phyloP scores from a whole-genome alignment of 208 protist species.

The Trypanosoma mega region DNA sequence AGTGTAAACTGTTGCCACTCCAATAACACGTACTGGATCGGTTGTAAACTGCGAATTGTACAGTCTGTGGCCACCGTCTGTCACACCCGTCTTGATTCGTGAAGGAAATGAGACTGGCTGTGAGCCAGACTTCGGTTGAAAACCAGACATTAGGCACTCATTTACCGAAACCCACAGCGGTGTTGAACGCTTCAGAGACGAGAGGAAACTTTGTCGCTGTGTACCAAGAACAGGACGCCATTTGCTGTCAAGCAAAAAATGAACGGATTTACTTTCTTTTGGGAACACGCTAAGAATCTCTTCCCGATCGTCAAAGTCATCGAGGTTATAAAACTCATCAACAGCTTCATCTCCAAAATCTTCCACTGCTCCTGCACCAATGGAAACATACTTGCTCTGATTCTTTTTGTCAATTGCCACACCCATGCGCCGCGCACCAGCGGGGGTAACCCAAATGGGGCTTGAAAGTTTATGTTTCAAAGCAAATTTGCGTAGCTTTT shows the following conservation, averaged over 20 bases:
- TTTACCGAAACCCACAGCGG: conserved; percentile 89
- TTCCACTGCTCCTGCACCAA: conserved; percentile 61
- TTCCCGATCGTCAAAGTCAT: conserved; percentile 63
- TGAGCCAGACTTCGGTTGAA: conserved; percentile 47
- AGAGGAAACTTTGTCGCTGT: conserved; percentile 73
- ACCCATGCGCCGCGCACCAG: conserved; percentile 52
- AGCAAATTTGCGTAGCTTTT: conserved; percentile 64
- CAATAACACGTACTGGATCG: conserved; percentile 85
- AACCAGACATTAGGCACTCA: conserved; percentile 89
- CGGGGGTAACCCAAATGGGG: conserved; percentile 80
- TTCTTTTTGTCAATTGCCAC: conserved; percentile 61
- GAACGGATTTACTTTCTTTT: conserved; percentile 74
- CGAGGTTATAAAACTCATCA: conserved; percentile 87
- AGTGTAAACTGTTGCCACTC: conserved; percentile 66
- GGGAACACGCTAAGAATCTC: conserved; percentile 83
- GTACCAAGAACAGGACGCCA: conserved; percentile 87
- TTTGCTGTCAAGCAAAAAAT: conserved; percentile 89
- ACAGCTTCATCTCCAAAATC: conserved; percentile 34
- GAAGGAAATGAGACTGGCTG: conserved; percentile 36
- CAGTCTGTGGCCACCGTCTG: conserved; percentile 38
- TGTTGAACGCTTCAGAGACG: conserved; percentile 45
- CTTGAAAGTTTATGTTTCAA: conserved; percentile 87
- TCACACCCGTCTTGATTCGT: conserved; percentile 17
- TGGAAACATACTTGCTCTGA: conserved; percentile 58
- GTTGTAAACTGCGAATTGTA: conserved; percentile 90